Evolutionary conservation across 257 asterid genomes (phyloP).

Genomic region (Apocynum venetum): DNA sequence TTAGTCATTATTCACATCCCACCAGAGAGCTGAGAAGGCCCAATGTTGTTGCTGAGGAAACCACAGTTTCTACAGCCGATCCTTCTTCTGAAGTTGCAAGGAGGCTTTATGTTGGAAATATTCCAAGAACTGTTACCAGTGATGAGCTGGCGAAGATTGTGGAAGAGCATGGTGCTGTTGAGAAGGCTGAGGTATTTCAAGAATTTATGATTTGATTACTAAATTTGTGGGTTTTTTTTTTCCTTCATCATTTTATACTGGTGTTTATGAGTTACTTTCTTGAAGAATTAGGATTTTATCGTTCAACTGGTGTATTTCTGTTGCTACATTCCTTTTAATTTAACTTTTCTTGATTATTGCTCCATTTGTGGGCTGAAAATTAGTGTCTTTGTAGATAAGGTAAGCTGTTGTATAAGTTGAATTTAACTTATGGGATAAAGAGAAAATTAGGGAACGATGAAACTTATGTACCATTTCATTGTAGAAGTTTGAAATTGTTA

Average conservation of each 20-base stretch:
- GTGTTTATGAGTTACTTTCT: background rate
- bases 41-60: conserved; percentile 54
- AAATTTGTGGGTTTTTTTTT: background rate
- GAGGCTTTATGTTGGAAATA: conserved; percentile 75
- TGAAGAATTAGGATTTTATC: background rate
- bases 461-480: background rate
- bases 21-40: conserved; percentile 19
- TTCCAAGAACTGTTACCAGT: conserved; percentile 64
- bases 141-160: conserved; percentile 73
- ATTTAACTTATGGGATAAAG: background rate
- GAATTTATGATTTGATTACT: background rate
- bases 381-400: too few relatives aligned
- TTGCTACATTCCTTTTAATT: background rate
- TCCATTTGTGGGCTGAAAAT: background rate
- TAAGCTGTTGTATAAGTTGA: background rate
- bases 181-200: conserved; percentile 70
- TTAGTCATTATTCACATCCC: conserved; percentile 14
- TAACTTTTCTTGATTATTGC: background rate
- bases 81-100: conserved; percentile 56
- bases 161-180: conserved; percentile 75
- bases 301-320: background rate
- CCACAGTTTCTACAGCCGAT: conserved; percentile 55
- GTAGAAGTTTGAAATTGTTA: background rate
- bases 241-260: background rate
- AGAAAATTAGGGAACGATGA: background rate